Percentiles rank a stretch among this genome's conserved stretches.
Conservation (phyloP, 805 yeast genomes). For the Yarrowia sp. region DNA sequence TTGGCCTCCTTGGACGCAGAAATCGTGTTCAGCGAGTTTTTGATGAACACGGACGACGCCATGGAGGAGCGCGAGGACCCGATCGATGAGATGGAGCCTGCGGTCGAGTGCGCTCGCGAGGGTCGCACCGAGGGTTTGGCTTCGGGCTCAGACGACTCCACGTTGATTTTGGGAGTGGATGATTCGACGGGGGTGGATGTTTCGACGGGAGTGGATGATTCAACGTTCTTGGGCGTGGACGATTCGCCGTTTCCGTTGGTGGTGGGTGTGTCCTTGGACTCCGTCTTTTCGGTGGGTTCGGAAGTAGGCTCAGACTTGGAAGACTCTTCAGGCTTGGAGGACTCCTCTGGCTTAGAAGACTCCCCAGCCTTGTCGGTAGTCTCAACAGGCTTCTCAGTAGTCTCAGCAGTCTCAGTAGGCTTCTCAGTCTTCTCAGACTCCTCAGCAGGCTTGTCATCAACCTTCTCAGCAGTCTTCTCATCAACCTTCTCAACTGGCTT, state of each 20-base stretch:
- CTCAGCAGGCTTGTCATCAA: neutral
- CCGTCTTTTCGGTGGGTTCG: no score
- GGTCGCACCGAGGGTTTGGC: neutral
- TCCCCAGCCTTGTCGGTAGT: neutral
- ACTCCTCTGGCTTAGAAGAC: neutral
- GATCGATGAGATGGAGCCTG: slow-evolving; percentile 34
- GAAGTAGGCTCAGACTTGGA: no score
- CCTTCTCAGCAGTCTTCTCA: neutral
- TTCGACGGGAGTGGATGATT: no score
- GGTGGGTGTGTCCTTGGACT: no score
- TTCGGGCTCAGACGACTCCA: neutral
- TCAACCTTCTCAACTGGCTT: neutral
- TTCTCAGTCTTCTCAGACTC: neutral
- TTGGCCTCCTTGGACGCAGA: slow-evolving; percentile 59
- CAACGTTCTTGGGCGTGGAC: no score
- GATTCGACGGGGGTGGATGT: no score
- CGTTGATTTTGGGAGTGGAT: neutral
- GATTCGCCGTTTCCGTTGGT: neutral
- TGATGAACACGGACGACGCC: slow-evolving; percentile 48
- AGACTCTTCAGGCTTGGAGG: neutral
- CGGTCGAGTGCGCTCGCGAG: slow-evolving; percentile 28
- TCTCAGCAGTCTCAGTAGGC: neutral
- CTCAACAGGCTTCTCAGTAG: neutral
- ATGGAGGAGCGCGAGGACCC: slow-evolving; percentile 34
- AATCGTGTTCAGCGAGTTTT: slow-evolving; percentile 58